Evolutionary conservation across 768 basidiomycete genomes (phyloP).

Genomic region (Termitomyces heimii): DNA sequence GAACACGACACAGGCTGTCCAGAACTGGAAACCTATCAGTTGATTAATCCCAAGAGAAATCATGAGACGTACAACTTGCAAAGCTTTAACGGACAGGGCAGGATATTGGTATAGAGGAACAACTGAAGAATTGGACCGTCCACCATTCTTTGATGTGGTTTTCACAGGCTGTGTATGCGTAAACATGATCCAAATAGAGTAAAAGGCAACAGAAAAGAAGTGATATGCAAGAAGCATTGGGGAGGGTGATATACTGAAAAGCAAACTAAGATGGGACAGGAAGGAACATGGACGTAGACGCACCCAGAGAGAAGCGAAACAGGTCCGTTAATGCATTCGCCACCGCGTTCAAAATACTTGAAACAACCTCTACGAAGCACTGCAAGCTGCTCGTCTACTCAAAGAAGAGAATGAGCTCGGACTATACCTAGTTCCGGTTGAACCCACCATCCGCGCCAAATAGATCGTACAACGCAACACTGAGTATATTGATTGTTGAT

Average conservation of each 20-base stretch:
- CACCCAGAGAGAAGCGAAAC: slow-evolving; percentile 88
- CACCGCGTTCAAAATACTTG: slow-evolving; percentile 94
- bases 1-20: slow-evolving; percentile 87
- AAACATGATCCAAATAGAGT: slow-evolving; percentile 89
- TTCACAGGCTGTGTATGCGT: slow-evolving; percentile 35
- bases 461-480: slow-evolving; percentile 88
- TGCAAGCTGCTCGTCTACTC: slow-evolving; percentile 50
- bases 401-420: not conserved
- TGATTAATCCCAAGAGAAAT: not conserved
- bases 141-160: slow-evolving; percentile 25
- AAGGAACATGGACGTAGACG: slow-evolving; percentile 16
- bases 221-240: slow-evolving; percentile 78
- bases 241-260: slow-evolving; percentile 66
- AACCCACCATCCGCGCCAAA: slow-evolving; percentile 88
- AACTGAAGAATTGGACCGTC: slow-evolving; percentile 21
- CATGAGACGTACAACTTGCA: slow-evolving; percentile 59
- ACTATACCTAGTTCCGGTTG: not conserved
- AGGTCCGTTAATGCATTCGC: slow-evolving; percentile 82
- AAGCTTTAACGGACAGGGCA: slow-evolving; percentile 46
- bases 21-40: slow-evolving; percentile 51
- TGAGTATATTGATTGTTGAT: slow-evolving; percentile 88
- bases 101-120: slow-evolving; percentile 67
- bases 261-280: not conserved
- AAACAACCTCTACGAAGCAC: slow-evolving; percentile 84
- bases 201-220: slow-evolving; percentile 95